Evolutionary conservation across 495 filamentous ascomycete genomes (phyloP), one percentile per base, ranked within the genome.

Genomic region (Pseudomonodictys pantanalensis): DNA sequence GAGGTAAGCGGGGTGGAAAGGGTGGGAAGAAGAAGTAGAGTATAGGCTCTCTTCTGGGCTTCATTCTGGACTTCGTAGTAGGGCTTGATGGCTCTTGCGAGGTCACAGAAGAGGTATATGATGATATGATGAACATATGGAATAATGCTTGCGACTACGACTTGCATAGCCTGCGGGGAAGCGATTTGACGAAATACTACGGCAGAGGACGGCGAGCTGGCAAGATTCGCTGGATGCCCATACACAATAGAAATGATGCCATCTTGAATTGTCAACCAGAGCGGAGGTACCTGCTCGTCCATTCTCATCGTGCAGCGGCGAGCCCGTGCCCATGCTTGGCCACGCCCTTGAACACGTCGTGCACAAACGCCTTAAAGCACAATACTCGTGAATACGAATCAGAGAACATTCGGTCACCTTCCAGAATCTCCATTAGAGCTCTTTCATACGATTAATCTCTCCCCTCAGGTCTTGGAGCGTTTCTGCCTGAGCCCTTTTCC

Each of bases 1-100:
- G 68, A 32, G 23, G 56, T 56, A 38, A 59, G 57, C 68, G 64
- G 35, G 67, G 70, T 22, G 69, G 64, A 0, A 55, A 48, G 56
- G 60, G 59, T 9, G 63, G 63, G 11, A 69, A 69, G 66, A 66
- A 66, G 63, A 68, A 68, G n/a, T n/a, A n/a, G n/a, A n/a, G n/a
- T n/a, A n/a, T n/a, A n/a, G n/a, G n/a, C n/a, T n/a, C n/a, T n/a
- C n/a, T n/a, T n/a, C n/a, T n/a, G n/a, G 52, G 53, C 60, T 2
- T 66, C 52, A 32, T 38, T 25, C 17, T 22, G 39, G 18, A 12
- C 30, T 10, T 51, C 18, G 33, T 17, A 17, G 6, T 55, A 20
- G 26, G 35, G n/a, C 3, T 4, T 10, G 7, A 15, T 23, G 15
- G 12, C 8, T 10, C 24, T 15, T 35, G 47, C 8, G 44, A 18